Percentiles rank a stretch among this genome's conserved stretches.
Evolutionary conservation across 257 asterid genomes (phyloP).

Genomic region (Gentiana macrophylla): DNA sequence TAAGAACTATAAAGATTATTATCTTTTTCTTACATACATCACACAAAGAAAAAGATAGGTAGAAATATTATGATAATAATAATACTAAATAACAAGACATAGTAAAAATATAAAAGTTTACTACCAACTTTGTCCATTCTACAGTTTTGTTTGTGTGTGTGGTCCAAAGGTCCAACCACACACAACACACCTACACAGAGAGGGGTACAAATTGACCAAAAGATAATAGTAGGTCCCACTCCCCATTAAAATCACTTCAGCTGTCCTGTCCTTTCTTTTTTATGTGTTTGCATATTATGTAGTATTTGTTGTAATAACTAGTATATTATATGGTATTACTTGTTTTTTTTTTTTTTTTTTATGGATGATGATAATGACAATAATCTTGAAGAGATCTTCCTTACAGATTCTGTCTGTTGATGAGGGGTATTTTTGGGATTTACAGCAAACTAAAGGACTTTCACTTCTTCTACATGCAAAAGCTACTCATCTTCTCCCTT

Average conservation of each 20-base stretch:
- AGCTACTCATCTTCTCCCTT: conserved; percentile 38
- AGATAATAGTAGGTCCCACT: conserved; percentile 44
- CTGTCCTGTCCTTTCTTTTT: conserved; percentile 22
- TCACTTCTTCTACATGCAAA: conserved; percentile 26
- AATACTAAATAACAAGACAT: too few species aligned
- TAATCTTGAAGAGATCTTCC: conserved; percentile 44
- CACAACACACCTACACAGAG: conserved; percentile 23
- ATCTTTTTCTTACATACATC: too few species aligned
- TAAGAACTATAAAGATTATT: too few species aligned
- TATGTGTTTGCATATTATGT: conserved; percentile 17
- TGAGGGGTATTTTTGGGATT: conserved; percentile 40
- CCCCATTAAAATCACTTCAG: conserved; percentile 45
- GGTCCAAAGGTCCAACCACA: conserved; percentile 30
- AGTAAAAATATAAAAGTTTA: conserved; percentile 8
- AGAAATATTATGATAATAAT: too few species aligned
- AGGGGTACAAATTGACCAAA: conserved; percentile 21
- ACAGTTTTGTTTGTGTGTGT: conserved; percentile 34
- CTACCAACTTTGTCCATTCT: conserved; percentile 24
- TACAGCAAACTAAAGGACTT: conserved; percentile 42
- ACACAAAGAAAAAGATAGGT: too few species aligned
- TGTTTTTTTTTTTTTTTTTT: too few species aligned
- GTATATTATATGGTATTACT: conserved; percentile 19
- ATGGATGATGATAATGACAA: conserved; percentile 34
- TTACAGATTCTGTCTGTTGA: conserved; percentile 37
- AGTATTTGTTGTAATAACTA: conserved; percentile 43